Base-by-base conservation (phyloP, 257 asterid genomes). In the Ehretia macrophylla region DNA sequence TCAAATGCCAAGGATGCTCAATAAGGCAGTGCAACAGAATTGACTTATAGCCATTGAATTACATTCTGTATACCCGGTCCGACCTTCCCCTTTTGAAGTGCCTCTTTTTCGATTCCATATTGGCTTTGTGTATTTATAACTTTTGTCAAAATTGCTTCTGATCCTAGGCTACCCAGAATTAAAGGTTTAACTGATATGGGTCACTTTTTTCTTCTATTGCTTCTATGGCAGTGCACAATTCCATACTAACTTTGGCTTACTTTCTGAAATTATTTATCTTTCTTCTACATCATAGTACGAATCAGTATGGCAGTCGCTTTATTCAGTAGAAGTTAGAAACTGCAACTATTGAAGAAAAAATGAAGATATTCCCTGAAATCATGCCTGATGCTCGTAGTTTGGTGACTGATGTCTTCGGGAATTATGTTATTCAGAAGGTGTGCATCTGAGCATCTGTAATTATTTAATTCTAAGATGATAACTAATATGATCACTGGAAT, bases 391-490 rank as follows among this genome's bases (percentile, higher is more conserved):
- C 85, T 55, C 95, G 76, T 63, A 74, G 62, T 59, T 78, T 88
- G 71, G 84, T 86, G 87, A 78, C 80, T 11, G 96, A 92, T 70
- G 97, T 86, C 51, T 92, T 86, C 49, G 99, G 99, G 22, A 92
- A 92, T 70, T 88, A 88, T 60, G 96, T 88, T 66, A 78, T 92
- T 71, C 99, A 88, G 68, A 92, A 88, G 90, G 99, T 88, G 77
- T 32, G 44, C 13, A 37, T 18, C n/a, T 55, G 37, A 5, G 10
- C 32, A 59, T 57, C 50, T 22, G 11, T 32, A 14, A 35, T 42
- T 47, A 10, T 46, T 35, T 48, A 18, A 57, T 21, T 37, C 50
- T 72, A 16, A 35, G 54, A 58, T 56, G 46, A 60, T 47, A 16
- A 47, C 40, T 51, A 21, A n/a, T 54, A 39, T 55, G 23, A 46